Base-by-base conservation (phyloP, 768 basidiomycete species). In the Cystobasidium tubakii region DNA sequence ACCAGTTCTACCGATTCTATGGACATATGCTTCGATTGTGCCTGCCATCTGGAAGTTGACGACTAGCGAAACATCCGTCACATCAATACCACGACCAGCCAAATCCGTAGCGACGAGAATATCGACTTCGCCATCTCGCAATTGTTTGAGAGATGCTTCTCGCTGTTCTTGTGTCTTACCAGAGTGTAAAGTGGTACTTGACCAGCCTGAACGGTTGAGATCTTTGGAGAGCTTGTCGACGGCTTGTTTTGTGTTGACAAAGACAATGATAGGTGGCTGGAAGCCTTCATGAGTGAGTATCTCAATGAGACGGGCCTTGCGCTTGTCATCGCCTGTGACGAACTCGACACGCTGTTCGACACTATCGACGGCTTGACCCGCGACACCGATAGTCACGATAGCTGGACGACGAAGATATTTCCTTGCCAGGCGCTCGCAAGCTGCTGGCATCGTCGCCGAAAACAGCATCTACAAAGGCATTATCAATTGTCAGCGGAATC, bases 181-280 rank as follows among this genome's bases (percentile, higher is more conserved):
- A 12, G 93, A 96, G 79, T 99, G 96, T 77, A 99, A 79, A 0
- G 93, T 96, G 19, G 92, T 87, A 0, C 91, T 89, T 75, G 84
- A 89, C 90, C 92, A 94, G 90, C 91, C 90, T 46, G 88, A 91
- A 66, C 92, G 90, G 62, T 88, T 88, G 1, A 99, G 84, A 79
- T 97, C 94, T 81, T 94, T 94, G 44, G 92, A 89, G 39, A 99
- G 92, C 88, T 93, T 91, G 81, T 99, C 96, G 64, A 94, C 95
- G 15, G 92, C 95, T 85, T 97, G 96, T 85, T 99, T 99, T 82
- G 98, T 94, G 81, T 98, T 98, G 84, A 97, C 94, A 82, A 98
- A 99, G 23, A 93, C 90, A 76, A 99, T 99, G 77, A 99, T 98
- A 3, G 96, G 96, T 21, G 96, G 87, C 42, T 87, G 82, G 81